Percentiles rank a stretch among this genome's conserved stretches.
Conservation (phyloP, 2,329 filamentous ascomycete genomes). For the Metarhizium album region DNA sequence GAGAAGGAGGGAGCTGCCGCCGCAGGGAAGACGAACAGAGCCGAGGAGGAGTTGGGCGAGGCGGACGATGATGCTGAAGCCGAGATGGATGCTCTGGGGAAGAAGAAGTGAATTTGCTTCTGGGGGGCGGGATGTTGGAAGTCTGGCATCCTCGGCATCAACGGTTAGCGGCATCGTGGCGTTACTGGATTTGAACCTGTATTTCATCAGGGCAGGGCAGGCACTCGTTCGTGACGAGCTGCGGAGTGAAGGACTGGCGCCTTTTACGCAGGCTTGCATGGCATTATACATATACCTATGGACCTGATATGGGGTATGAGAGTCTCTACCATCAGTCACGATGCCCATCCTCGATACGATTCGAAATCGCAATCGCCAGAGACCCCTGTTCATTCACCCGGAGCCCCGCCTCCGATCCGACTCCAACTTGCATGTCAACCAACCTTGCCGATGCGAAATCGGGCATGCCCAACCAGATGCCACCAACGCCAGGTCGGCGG, state of each 20-base stretch:
- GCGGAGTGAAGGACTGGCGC: too few species aligned
- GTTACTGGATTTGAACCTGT: background rate
- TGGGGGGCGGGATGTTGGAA: background rate
- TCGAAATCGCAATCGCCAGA: background rate
- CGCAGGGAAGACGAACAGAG: constrained; percentile 16
- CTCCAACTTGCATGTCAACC: background rate
- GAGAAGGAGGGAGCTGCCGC: constrained; percentile 16
- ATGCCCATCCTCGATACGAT: background rate
- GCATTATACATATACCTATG: too few species aligned
- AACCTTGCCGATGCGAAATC: background rate
- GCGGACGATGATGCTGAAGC: constrained; percentile 39
- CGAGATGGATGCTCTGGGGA: constrained; percentile 28
- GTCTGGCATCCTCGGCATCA: background rate
- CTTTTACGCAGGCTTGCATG: too few species aligned
- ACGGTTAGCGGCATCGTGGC: background rate
- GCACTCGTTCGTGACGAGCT: background rate
- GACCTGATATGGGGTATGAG: too few species aligned
- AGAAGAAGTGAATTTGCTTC: constrained; percentile 20
- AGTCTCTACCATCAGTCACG: too few species aligned
- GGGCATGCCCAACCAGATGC: too few species aligned
- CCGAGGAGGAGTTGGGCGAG: constrained; percentile 41
- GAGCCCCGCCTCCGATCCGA: background rate
- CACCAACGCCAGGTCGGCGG: too few species aligned
- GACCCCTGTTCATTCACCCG: background rate
- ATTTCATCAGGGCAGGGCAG: background rate